Conservation (phyloP, 768 basidiomycete species). For the Podaxis rugospora region DNA sequence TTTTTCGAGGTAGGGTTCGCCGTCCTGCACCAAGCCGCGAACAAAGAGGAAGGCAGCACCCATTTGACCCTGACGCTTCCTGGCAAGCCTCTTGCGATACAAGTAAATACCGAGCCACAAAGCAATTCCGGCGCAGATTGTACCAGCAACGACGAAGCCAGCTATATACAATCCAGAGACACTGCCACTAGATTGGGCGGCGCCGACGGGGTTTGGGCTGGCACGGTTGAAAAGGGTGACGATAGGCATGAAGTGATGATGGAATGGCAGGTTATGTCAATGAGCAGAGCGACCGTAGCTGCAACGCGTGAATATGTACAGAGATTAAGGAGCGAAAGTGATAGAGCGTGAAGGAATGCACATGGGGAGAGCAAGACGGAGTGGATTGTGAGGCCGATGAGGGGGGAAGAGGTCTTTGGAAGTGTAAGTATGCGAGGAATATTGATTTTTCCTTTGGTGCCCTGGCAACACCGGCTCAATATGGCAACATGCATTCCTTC, state of each 20-base stretch:
- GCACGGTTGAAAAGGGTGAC: constrained; percentile 3
- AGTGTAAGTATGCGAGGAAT: no score
- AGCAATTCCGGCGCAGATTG: constrained; percentile 31
- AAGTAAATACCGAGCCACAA: constrained; percentile 40
- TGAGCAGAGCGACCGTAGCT: background rate
- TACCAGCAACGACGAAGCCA: constrained; percentile 45
- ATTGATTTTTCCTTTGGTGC: background rate
- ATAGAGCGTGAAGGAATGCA: background rate
- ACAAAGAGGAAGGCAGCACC: constrained; percentile 44
- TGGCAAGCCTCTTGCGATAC: constrained; percentile 34
- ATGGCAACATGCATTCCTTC: background rate
- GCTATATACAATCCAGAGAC: constrained; percentile 35
- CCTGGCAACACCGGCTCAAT: background rate
- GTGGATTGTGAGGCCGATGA: background rate
- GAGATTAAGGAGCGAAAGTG: background rate
- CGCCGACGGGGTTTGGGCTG: background rate
- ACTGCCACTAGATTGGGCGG: constrained; percentile 11
- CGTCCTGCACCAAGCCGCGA: constrained; percentile 40
- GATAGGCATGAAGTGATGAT: constrained; percentile 4
- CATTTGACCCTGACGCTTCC: constrained; percentile 30
- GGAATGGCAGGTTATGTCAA: background rate
- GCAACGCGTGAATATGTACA: background rate
- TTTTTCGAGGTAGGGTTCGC: constrained; percentile 14
- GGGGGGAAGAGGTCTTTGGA: background rate
- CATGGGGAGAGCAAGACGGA: background rate